Base-by-base conservation (phyloP, 2,329 filamentous ascomycete genomes). In the Colletotrichum endophyticum region DNA sequence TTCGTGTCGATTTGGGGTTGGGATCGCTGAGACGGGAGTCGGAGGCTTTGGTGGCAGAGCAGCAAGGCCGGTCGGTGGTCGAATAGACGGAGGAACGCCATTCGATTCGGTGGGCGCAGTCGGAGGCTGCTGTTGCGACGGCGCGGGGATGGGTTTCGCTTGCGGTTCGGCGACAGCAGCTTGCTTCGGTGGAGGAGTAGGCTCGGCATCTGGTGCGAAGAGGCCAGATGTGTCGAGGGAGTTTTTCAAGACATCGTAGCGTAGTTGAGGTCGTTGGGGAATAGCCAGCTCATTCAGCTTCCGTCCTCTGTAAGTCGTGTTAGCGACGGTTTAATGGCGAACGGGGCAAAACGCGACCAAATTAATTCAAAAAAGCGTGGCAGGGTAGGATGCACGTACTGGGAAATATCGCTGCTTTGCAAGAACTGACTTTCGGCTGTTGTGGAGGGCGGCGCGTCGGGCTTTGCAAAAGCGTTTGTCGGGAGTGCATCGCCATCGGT, bases 401-500 rank as follows among this genome's bases (percentile, higher is more conserved):
- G 89, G 80, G 90, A 84, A 74, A 93, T 89, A 81, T 93, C 91
- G 79, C 87, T 89, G 62, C 88, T 88, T 80, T 90, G 87, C 73
- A 92, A 84, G 77, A 92, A 93, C 78, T 89, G 87, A 81, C 84
- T 86, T 86, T 93, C 91, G 79, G 86, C 88, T 22, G 86, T 80
- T 72, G 87, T 88, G 82, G 86, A 84, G 75, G 89, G 86, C 75
- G 87, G 88, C 87, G 89, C 89, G 88, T 92, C 91, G 79, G 87
- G 85, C 79, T 90, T 89, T 81, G 88, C 87, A 83, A 91, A 88
- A 84, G 88, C 87, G 85, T 89, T 86, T 83, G 91, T 89, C 81
- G 91, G 91, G 81, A 93, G 88, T 84, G 88, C 87, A 85, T 92
- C 89, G 83, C 89, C 86, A 85, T 93, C 92, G 85, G 94, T 94